Conservation (phyloP, 2,329 filamentous ascomycete species). For the Aureobasidium sp. region DNA sequence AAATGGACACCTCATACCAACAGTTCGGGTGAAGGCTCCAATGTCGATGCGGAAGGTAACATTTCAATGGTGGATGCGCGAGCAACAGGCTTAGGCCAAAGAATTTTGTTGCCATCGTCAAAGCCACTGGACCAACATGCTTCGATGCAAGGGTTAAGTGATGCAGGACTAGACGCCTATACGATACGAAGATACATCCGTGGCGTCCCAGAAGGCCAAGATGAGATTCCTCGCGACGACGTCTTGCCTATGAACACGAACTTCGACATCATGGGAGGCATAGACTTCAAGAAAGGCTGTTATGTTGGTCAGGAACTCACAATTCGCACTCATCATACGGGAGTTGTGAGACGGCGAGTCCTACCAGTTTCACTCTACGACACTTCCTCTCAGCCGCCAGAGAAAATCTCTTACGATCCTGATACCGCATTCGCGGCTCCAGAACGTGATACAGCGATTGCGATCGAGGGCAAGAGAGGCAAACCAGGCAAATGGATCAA, state of each 20-base stretch:
- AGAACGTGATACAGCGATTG: slow-evolving; percentile 41
- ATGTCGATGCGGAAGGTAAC: slow-evolving; percentile 17
- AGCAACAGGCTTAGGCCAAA: slow-evolving; percentile 31
- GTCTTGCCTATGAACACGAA: slow-evolving; percentile 84
- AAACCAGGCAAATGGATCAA: slow-evolving; percentile 71
- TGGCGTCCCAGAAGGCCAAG: slow-evolving; percentile 78
- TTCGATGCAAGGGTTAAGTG: slow-evolving; percentile 33
- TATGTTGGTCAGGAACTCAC: slow-evolving; percentile 96
- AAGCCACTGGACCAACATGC: slow-evolving; percentile 27
- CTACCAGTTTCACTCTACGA: slow-evolving; percentile 71
- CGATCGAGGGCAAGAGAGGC: slow-evolving; percentile 43
- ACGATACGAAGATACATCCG: slow-evolving; percentile 67
- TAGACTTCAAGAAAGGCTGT: slow-evolving; percentile 94
- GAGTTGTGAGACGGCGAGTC: slow-evolving; percentile 85
- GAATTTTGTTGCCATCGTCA: slow-evolving; percentile 25
- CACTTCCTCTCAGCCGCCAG: slow-evolving; percentile 33
- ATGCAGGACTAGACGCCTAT: slow-evolving; percentile 48
- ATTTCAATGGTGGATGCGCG: slow-evolving; percentile 35
- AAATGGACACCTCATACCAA: slow-evolving; percentile 26
- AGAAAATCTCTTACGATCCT: slow-evolving; percentile 43
- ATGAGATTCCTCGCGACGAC: slow-evolving; percentile 63
- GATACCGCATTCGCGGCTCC: slow-evolving; percentile 26
- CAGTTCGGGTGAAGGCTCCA: background rate
- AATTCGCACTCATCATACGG: slow-evolving; percentile 88
- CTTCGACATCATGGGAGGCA: slow-evolving; percentile 74